Base-by-base conservation (phyloP, 257 asterid species). In the Penstemon newberryi region DNA sequence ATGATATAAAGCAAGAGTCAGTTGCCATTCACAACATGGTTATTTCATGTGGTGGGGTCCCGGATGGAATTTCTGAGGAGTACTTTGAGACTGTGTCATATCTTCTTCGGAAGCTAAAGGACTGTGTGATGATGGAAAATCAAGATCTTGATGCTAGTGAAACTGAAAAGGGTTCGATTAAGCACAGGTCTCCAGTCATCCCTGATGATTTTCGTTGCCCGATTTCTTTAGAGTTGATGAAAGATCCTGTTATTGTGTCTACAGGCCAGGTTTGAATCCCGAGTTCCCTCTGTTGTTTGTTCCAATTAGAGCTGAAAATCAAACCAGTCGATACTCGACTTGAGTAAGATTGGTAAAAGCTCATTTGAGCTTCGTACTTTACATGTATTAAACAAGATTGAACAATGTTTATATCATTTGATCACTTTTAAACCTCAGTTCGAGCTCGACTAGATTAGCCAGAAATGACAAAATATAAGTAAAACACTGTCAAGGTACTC, bases 121-220 rank as follows among this genome's bases (percentile, higher is more conserved):
- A 91, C 65, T 82, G 83, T 58, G 87, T 84, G 7, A 39, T 83
- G 73, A 76, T 18, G 8, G 87, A 79, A 69, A 83, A 85, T 81
- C 87, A 92, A 1, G 89, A 87, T 10, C 13, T 60, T 49, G 96
- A 87, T 63, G 72, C 78, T 18, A 9, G 69, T 70, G 97, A 94
- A 74, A 67, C 55, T 57, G 99, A 87, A 63, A 91, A 81, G 84
- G 75, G 69, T 71, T 72, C 84, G 39, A 64, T 83, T 38, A 87
- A 77, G 83, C 96, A 87, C 75, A 77, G 97, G 72, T 88, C 97
- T 70, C 97, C 97, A 0, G 89, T 94, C 53, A 89, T 94, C 64
- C 99, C 99, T 0, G 97, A 90, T 75, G 96, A 94, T 75, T 94
- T 94, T 63, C 96, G 99, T 13, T 94, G 99, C 67, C 97, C 99